phyloP scores from a whole-genome alignment of 352 stramenopile species.

The Phytophthora chlamydospora region DNA sequence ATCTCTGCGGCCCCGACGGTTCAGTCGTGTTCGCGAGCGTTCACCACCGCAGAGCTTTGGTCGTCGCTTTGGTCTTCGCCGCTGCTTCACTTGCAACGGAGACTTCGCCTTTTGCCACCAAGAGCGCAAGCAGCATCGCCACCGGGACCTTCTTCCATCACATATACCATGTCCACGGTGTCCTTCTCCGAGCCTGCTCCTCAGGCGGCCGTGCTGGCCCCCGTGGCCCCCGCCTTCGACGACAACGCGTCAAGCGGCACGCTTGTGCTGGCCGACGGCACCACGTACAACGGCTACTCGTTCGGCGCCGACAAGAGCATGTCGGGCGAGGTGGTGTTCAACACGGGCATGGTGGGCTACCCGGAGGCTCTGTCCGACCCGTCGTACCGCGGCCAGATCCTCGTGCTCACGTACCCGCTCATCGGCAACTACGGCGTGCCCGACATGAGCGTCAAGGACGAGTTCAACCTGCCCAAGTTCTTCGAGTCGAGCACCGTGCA shows the following conservation, averaged over 20 bases:
- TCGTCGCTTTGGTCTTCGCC: not conserved
- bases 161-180: conserved; percentile 40
- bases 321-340: conserved; percentile 98
- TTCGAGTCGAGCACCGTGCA: conserved; percentile 98
- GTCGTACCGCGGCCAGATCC: conserved; percentile 97
- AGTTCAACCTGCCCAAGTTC: conserved; percentile 94
- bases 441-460: conserved; percentile 86
- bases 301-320: conserved; percentile 93
- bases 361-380: conserved; percentile 98
- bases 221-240: conserved; percentile 53
- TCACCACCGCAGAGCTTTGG: not conserved
- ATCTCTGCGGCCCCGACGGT: not conserved
- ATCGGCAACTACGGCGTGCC: conserved; percentile 99
- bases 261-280: conserved; percentile 89
- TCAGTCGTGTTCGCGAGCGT: conserved; percentile 23
- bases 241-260: conserved; percentile 54
- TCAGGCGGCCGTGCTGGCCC: conserved; percentile 37
- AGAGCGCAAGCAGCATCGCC: conserved; percentile 39
- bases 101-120: conserved; percentile 52
- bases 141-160: conserved; percentile 21
- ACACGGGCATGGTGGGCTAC: conserved; percentile 99
- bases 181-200: conserved; percentile 38
- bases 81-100: conserved; percentile 15
- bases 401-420: conserved; percentile 97
- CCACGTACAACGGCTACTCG: conserved; percentile 80